phyloP scores from a whole-genome alignment of 2,329 filamentous ascomycete species.

The Tolypocladium amazonense region DNA sequence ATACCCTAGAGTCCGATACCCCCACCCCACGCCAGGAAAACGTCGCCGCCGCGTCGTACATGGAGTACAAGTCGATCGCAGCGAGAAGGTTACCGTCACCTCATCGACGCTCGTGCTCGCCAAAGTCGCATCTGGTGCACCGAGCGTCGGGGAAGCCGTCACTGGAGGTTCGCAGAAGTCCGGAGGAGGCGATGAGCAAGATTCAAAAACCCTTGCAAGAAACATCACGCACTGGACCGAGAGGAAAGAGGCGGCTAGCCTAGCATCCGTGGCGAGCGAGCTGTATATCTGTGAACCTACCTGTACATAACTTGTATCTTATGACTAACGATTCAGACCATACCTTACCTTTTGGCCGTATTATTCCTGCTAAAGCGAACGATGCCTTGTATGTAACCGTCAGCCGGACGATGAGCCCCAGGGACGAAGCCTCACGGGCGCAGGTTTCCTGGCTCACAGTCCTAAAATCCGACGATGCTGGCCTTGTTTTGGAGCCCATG shows the following conservation, averaged over 20 bases:
- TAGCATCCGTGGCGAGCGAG: constrained; percentile 22
- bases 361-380: background rate
- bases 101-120: constrained; percentile 22
- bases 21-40: constrained; percentile 30
- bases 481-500: background rate
- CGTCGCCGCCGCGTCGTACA: constrained; percentile 20
- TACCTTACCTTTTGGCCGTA: background rate
- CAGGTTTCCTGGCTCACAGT: background rate
- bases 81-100: constrained; percentile 22
- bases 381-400: background rate
- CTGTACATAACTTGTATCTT: constrained; percentile 26
- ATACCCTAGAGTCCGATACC: constrained; percentile 30
- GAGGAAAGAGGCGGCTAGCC: constrained; percentile 27
- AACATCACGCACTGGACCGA: constrained; percentile 26
- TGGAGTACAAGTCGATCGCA: constrained; percentile 23
- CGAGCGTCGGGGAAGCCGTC: constrained; percentile 13
- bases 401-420: background rate
- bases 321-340: constrained; percentile 14
- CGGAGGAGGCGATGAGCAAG: constrained; percentile 33
- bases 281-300: constrained; percentile 29
- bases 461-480: background rate
- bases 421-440: background rate
- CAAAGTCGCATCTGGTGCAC: constrained; percentile 19
- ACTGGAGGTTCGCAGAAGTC: constrained; percentile 30
- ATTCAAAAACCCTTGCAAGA: constrained; percentile 37